These are phyloP conservation scores for Chrysanthemum makinoi DNA, from an alignment of 129 eudicot genomes.

Conservation along the genomic window DNA sequence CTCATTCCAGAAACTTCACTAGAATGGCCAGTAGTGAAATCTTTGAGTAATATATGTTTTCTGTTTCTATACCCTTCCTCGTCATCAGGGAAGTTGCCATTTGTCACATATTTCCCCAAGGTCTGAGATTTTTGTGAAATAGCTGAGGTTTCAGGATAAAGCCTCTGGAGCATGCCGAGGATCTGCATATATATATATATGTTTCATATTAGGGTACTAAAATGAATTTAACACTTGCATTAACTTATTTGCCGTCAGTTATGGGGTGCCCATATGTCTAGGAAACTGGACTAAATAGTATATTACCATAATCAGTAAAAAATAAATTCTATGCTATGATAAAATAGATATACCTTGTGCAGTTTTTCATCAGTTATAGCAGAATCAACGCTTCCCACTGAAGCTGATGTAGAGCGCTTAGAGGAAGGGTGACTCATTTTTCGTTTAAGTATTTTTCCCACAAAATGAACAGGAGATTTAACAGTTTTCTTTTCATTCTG, in stretches of 20 bases:
- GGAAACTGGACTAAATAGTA: too few species aligned
- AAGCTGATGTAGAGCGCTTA: too few species aligned
- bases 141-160: too few species aligned
- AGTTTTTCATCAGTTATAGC: too few species aligned
- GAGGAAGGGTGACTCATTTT: too few species aligned
- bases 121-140: too few species aligned
- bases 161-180: background rate
- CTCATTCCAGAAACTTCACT: constrained; percentile 26
- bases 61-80: too few species aligned
- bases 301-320: background rate
- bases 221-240: background rate
- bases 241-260: background rate
- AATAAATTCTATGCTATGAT: background rate
- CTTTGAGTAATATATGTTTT: constrained; percentile 11
- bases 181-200: constrained; percentile 7
- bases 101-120: constrained; percentile 15
- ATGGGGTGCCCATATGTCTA: background rate
- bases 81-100: constrained; percentile 19
- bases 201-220: background rate
- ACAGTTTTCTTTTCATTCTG: too few species aligned
- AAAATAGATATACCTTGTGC: constrained; percentile 15
- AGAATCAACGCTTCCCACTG: too few species aligned
- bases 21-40: constrained; percentile 38
- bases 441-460: too few species aligned
- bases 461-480: too few species aligned